Evolutionary conservation across 2,329 filamentous ascomycete species (phyloP).

Genomic region (Lecanicillium sp.): DNA sequence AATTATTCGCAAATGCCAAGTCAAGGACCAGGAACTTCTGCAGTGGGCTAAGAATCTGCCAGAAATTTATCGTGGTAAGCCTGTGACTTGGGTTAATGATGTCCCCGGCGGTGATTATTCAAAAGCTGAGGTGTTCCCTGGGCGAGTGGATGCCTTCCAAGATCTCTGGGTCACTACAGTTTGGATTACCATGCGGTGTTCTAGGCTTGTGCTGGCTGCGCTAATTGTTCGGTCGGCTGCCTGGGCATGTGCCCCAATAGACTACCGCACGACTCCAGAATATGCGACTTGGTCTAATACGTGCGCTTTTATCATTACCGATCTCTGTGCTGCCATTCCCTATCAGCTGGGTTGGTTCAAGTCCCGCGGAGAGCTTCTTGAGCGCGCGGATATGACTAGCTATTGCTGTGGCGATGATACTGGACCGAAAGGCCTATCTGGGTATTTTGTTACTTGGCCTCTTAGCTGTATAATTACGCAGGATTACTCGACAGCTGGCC

Average conservation of each 20-base stretch:
- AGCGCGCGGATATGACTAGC: conserved; percentile 34
- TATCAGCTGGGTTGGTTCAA: conserved; percentile 56
- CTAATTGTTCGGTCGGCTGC: conserved; percentile 54
- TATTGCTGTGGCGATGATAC: conserved; percentile 47
- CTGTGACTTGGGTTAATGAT: conserved; percentile 52
- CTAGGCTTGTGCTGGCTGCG: conserved; percentile 49
- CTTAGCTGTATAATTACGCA: conserved; percentile 47
- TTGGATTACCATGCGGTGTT: conserved; percentile 50
- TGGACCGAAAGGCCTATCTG: conserved; percentile 47
- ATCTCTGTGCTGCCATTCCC: conserved; percentile 56
- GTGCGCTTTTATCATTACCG: conserved; percentile 48
- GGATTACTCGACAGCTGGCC: conserved; percentile 54
- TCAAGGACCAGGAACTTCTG: conserved; percentile 45
- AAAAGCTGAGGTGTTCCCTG: conserved; percentile 52
- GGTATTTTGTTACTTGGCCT: conserved; percentile 56
- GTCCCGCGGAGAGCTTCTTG: conserved; percentile 35
- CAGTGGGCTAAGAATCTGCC: conserved; percentile 47
- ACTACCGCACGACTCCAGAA: conserved; percentile 57
- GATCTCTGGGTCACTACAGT: conserved; percentile 54
- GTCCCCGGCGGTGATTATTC: conserved; percentile 46
- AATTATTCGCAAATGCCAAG: conserved; percentile 46
- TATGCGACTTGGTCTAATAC: conserved; percentile 49
- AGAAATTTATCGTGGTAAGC: conserved; percentile 43
- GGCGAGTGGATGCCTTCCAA: conserved; percentile 52
- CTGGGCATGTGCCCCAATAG: conserved; percentile 53